These are phyloP conservation scores for Aureobasidium subglaciale DNA, from an alignment of 2,329 filamentous ascomycete species.

Conservation along the genomic window DNA sequence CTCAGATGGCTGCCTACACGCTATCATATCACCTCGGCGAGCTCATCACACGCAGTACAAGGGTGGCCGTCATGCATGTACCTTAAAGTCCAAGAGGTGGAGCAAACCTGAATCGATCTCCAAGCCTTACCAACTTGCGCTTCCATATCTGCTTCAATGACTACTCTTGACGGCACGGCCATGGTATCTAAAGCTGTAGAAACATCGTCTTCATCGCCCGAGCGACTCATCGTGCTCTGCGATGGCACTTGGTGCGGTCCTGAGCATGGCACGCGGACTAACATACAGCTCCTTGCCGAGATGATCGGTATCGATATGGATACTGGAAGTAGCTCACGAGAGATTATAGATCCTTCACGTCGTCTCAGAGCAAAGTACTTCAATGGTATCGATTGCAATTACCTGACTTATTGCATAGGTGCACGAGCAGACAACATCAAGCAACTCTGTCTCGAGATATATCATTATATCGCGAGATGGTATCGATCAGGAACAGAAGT, in stretches of 20 bases:
- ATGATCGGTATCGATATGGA: conserved; percentile 25
- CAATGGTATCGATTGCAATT: conserved; percentile 23
- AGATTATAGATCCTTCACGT: conserved; percentile 18
- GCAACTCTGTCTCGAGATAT: conserved; percentile 29
- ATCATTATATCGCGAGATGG: conserved; percentile 30
- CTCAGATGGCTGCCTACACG: not conserved
- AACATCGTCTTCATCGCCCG: not conserved
- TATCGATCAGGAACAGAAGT: conserved; percentile 27
- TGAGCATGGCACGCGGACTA: conserved; percentile 29
- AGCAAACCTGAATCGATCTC: not conserved
- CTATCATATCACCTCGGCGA: not conserved
- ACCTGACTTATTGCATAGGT: conserved; percentile 22
- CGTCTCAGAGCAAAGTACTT: conserved; percentile 30
- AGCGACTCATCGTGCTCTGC: conserved; percentile 8
- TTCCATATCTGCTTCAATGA: not conserved
- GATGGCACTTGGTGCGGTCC: conserved; percentile 24
- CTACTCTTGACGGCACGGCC: not conserved
- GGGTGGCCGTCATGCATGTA: conserved; percentile 1
- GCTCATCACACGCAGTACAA: not conserved
- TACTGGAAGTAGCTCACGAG: conserved; percentile 18
- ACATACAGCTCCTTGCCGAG: conserved; percentile 28
- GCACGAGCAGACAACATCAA: conserved; percentile 29
- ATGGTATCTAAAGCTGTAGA: not conserved
- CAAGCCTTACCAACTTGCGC: not conserved
- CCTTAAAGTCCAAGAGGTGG: not conserved